Base-by-base conservation (phyloP, 352 stramenopile species). In the Phytophthora cactorum region DNA sequence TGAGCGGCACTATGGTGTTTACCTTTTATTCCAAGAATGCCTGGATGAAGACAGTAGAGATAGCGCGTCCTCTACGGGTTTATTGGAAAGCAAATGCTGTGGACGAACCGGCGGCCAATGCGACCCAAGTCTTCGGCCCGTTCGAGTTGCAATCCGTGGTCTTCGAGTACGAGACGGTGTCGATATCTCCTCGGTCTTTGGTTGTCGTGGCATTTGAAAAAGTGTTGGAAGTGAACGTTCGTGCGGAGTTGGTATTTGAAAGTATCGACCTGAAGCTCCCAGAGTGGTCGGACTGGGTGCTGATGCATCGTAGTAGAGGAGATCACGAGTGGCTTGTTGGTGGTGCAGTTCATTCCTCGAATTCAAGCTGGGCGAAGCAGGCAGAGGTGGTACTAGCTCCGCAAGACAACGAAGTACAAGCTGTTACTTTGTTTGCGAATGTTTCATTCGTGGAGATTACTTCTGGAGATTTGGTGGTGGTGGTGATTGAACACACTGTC, bases 21-120 rank as follows among this genome's bases (percentile, higher is more conserved):
- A 8, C 17, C 12, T 63, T 69, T 28, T 28, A 43, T 3, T 25
- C 45, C 2, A 69, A 53, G 28, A 10, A 45, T 25, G n/a, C 4
- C 2, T 38, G 17, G 12, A 36, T 62, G 34, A 32, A 39, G 45
- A 36, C 12, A 28, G 27, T 58, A 38, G 53, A 69, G 15, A 38
- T 69, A 38, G 17, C 36, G 5, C 36, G n/a, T 28, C 61, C 61
- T 41, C 44, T 69, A 46, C 34, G 22, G n/a, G 38, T 69, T 59
- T 29, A 36, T 2, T 63, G 61, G 61, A 38, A 7, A 34, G 12
- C 9, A 9, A 11, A 14, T n/a, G 31, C 12, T 43, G 47, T 58
- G 17, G 52, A 63, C 2, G 44, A 36, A 9, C 59, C 49, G 22
- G 49, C 28, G 6, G 28, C 12, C 17, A 61, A 61, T 34, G 34